Evolutionary conservation across 306 rosid genomes (phyloP).

Genomic region (Acacia confusa): DNA sequence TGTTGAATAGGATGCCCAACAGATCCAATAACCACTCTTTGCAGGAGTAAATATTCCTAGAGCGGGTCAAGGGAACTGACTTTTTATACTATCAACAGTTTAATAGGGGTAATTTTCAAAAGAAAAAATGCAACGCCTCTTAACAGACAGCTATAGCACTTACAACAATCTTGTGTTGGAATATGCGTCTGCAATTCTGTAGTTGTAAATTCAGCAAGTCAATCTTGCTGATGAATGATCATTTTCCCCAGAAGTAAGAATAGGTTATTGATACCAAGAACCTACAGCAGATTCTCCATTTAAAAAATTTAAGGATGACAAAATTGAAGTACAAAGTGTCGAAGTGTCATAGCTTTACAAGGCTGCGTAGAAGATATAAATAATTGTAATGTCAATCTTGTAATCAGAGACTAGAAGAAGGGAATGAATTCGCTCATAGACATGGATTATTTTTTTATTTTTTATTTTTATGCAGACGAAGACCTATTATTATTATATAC

Average conservation of each 20-base stretch:
- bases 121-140: background rate
- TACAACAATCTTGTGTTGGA: conserved; percentile 14
- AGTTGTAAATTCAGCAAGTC: background rate
- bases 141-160: conserved; percentile 4
- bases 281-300: background rate
- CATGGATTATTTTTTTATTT: too few species aligned
- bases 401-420: conserved; percentile 3
- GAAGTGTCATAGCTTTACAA: background rate
- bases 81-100: conserved; percentile 12
- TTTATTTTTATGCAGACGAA: too few species aligned
- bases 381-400: background rate
- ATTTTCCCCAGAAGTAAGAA: background rate
- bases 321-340: background rate
- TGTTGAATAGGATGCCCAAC: conserved; percentile 80
- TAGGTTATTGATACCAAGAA: background rate
- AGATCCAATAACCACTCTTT: conserved; percentile 67
- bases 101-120: background rate
- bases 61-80: background rate
- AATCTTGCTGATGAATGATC: too few species aligned
- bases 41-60: conserved; percentile 22
- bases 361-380: background rate
- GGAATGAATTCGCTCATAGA: background rate
- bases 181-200: conserved; percentile 1
- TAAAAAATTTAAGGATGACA: background rate
- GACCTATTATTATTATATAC: too few species aligned